phyloP scores from a whole-genome alignment of 2,329 filamentous ascomycete genomes.

The Elsinoe australis region DNA sequence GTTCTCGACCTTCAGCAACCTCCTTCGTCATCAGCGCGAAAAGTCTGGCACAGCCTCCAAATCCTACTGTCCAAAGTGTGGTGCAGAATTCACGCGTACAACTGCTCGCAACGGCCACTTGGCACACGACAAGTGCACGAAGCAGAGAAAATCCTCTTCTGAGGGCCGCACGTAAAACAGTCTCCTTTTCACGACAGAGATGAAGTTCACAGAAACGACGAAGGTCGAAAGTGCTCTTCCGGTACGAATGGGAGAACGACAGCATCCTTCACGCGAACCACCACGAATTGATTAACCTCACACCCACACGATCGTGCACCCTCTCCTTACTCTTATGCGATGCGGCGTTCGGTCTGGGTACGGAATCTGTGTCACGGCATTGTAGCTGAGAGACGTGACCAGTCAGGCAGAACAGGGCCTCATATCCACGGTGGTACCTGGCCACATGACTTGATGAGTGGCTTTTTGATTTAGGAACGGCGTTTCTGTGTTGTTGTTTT shows the following conservation, averaged over 20 bases:
- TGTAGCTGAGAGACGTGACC: too few species aligned
- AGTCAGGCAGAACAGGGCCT: not conserved
- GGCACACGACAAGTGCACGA: constrained; percentile 78
- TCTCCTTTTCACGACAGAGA: not conserved
- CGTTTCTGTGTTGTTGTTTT: not conserved
- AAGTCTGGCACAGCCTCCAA: constrained; percentile 88
- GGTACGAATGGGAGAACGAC: too few species aligned
- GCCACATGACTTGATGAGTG: constrained; percentile 5
- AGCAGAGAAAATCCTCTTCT: constrained; percentile 52
- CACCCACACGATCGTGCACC: too few species aligned
- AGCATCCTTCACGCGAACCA: too few species aligned
- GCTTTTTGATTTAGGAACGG: constrained; percentile 9
- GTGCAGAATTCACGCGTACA: constrained; percentile 86
- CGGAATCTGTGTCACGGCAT: too few species aligned
- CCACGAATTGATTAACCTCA: too few species aligned
- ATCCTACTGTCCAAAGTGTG: constrained; percentile 81
- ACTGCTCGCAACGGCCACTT: constrained; percentile 81
- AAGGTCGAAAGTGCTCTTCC: too few species aligned
- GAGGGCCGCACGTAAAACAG: constrained; percentile 23
- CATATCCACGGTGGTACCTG: too few species aligned
- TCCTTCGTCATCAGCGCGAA: constrained; percentile 84
- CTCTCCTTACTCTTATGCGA: too few species aligned
- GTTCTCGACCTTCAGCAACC: constrained; percentile 94
- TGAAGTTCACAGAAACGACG: not conserved
- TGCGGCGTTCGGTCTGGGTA: too few species aligned